Conservation (phyloP, 129 eudicot species). For the Flaveria sonorensis region DNA sequence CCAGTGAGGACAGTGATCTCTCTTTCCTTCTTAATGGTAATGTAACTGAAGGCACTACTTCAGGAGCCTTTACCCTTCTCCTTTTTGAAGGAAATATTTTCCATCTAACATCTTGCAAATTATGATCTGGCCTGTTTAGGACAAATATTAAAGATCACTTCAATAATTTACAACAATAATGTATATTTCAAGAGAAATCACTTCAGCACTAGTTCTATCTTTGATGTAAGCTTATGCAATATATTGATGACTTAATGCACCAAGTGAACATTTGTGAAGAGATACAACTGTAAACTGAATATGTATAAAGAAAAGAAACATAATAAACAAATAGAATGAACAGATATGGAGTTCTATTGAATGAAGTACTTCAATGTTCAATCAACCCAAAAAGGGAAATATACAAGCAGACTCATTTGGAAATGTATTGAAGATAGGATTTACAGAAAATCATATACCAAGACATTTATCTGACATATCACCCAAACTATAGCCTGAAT, state of each 20-base stretch:
- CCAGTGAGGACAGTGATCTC: conserved; percentile 82
- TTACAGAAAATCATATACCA: too few relatives aligned
- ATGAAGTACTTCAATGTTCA: too few relatives aligned
- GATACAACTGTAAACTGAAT: conserved; percentile 2
- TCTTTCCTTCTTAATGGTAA: conserved; percentile 79
- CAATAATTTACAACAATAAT: conserved; percentile 4
- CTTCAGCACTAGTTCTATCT: conserved; percentile 7
- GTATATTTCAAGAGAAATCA: background rate
- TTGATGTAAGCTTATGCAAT: conserved; percentile 6
- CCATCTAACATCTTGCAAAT: conserved; percentile 68
- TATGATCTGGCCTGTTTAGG: conserved; percentile 81
- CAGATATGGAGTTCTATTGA: too few relatives aligned
- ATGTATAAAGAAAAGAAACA: background rate
- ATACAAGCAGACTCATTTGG: too few relatives aligned
- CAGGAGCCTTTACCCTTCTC: conserved; percentile 64
- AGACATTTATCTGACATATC: too few relatives aligned
- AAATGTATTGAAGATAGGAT: too few relatives aligned
- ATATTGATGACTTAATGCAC: background rate
- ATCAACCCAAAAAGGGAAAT: too few relatives aligned
- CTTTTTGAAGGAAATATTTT: conserved; percentile 82
- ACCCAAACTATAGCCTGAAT: background rate
- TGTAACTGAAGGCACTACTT: conserved; percentile 48
- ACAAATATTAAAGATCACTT: conserved; percentile 5
- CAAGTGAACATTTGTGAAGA: background rate
- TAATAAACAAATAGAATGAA: too few relatives aligned